phyloP scores from a whole-genome alignment of 2,329 filamentous ascomycete genomes.

The Fusarium beomiforme region DNA sequence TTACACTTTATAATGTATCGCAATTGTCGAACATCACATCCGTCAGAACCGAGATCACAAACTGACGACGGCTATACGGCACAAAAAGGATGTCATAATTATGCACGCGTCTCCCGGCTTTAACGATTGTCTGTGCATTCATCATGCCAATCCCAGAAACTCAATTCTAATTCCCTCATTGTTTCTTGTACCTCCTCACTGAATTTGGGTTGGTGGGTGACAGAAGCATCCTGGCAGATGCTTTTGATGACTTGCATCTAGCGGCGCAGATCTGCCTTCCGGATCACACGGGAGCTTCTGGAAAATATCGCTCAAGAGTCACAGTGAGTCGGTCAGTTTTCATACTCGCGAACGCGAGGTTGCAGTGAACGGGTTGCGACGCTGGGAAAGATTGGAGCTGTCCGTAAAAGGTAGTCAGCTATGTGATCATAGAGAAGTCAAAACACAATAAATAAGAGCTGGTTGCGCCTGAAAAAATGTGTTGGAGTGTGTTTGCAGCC shows the following conservation, averaged over 20 bases:
- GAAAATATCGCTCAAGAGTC: background rate
- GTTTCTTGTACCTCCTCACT: background rate
- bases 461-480: background rate
- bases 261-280: background rate
- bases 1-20: slow-evolving; percentile 1
- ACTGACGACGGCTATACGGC: background rate
- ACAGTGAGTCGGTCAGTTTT: background rate
- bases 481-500: background rate
- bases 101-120: background rate
- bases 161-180: slow-evolving; percentile 8
- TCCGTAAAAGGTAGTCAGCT: background rate
- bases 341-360: background rate
- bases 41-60: slow-evolving; percentile 17
- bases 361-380: background rate
- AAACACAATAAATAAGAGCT: background rate
- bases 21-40: slow-evolving; percentile 2
- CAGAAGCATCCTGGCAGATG: background rate
- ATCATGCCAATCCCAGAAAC: background rate
- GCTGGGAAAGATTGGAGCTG: background rate
- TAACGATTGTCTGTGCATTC: background rate
- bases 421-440: background rate
- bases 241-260: background rate
- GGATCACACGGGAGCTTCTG: background rate
- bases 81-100: slow-evolving; percentile 5
- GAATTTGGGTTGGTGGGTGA: background rate